Evolutionary conservation across 129 eudicot genomes (phyloP).

Genomic region (Flaveria linearis): DNA sequence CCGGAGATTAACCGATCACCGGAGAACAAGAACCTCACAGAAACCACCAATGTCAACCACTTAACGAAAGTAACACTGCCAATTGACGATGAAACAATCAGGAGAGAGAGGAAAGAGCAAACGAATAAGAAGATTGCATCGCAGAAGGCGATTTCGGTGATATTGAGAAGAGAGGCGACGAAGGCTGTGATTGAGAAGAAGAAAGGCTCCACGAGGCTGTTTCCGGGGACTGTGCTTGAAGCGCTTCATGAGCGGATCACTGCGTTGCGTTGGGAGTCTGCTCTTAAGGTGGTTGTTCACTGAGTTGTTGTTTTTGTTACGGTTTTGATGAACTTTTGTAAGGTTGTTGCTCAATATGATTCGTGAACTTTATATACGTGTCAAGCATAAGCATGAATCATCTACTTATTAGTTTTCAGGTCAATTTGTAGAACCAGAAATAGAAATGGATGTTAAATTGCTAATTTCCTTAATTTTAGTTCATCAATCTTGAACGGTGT

Average conservation of each 20-base stretch:
- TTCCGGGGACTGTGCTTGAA: conserved; percentile 87
- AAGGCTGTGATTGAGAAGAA: conserved; percentile 91
- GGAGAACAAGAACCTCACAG: conserved; percentile 19
- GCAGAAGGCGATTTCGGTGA: conserved; percentile 83
- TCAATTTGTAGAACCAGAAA: too few species aligned
- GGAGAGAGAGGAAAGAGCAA: conserved; percentile 67
- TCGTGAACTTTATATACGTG: too few species aligned
- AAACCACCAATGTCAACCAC: conserved; percentile 21
- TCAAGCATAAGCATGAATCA: too few species aligned
- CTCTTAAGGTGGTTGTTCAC: conserved; percentile 64
- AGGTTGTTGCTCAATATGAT: not conserved
- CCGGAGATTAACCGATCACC: conserved; percentile 45
- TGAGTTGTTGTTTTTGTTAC: not conserved
- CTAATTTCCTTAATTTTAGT: not conserved
- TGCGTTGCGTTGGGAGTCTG: conserved; percentile 98
- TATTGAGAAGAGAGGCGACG: conserved; percentile 85
- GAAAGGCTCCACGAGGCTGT: conserved; percentile 68
- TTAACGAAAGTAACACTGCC: conserved; percentile 17
- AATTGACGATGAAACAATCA: conserved; percentile 38
- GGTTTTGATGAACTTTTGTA: not conserved
- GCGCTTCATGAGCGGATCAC: conserved; percentile 91
- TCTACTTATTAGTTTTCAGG: too few species aligned
- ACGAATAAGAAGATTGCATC: conserved; percentile 81
- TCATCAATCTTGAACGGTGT: not conserved
- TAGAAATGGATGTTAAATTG: too few species aligned